These are phyloP conservation scores for Penicillium olsonii DNA, from an alignment of 2,329 filamentous ascomycete genomes.

Conservation along the genomic window DNA sequence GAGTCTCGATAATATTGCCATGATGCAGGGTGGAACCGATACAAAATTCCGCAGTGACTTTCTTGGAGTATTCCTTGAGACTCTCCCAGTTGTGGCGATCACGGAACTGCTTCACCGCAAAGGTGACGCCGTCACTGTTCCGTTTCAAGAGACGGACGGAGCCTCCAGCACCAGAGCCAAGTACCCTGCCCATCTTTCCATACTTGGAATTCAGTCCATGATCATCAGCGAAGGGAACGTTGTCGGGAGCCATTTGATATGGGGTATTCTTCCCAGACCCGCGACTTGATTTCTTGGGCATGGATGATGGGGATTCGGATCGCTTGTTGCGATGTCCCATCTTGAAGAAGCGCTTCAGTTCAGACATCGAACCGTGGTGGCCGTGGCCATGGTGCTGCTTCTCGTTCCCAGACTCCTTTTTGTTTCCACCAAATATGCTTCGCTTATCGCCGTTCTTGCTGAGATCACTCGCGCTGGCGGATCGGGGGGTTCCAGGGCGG, in stretches of 20 bases:
- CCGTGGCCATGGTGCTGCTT: conserved; percentile 55
- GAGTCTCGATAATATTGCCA: conserved; percentile 96
- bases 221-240: conserved; percentile 87
- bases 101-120: conserved; percentile 96
- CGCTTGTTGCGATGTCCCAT: conserved; percentile 66
- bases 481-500: conserved; percentile 46
- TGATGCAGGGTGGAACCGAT: conserved; percentile 96
- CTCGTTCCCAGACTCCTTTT: conserved; percentile 52
- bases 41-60: conserved; percentile 96
- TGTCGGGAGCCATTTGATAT: conserved; percentile 52
- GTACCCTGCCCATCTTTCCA: conserved; percentile 89
- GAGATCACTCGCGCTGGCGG: conserved; percentile 46
- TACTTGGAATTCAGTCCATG: conserved; percentile 89
- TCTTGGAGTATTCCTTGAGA: conserved; percentile 95
- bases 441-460: conserved; percentile 51
- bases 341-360: conserved; percentile 96
- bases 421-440: conserved; percentile 56
- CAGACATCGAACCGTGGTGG: conserved; percentile 80
- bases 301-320: conserved; percentile 62
- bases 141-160: conserved; percentile 94
- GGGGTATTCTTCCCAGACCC: conserved; percentile 55
- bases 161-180: conserved; percentile 91
- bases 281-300: conserved; percentile 57
- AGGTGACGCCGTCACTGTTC: conserved; percentile 86
- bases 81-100: conserved; percentile 90